These are phyloP conservation scores for Talaromyces pinophilus DNA, from an alignment of 2,329 filamentous ascomycete genomes.

Conservation along the genomic window DNA sequence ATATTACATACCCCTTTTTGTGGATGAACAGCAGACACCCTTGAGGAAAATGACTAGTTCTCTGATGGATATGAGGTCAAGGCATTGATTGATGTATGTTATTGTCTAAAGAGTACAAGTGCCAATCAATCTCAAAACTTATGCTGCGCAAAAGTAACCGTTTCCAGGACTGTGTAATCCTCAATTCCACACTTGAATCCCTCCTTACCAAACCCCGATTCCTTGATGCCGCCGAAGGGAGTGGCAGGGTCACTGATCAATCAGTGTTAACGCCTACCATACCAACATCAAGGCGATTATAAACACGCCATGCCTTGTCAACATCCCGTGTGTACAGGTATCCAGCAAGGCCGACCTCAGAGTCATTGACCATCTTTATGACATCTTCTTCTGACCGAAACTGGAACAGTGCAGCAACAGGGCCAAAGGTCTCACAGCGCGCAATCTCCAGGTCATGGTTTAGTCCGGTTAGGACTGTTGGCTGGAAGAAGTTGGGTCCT, in stretches of 20 bases:
- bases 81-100: background rate
- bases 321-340: conserved; percentile 53
- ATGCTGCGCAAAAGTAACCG: background rate
- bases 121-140: background rate
- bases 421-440: background rate
- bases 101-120: background rate
- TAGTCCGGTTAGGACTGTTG: background rate
- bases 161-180: background rate
- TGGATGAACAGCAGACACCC: background rate
- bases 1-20: background rate
- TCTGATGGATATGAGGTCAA: background rate
- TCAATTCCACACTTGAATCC: background rate
- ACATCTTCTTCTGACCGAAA: conserved; percentile 2
- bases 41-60: background rate
- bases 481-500: background rate
- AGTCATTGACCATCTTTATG: background rate
- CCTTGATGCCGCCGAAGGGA: background rate
- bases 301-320: conserved; percentile 63
- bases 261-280: conserved; percentile 62
- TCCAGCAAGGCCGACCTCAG: background rate
- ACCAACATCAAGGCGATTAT: conserved; percentile 67
- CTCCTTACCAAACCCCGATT: background rate
- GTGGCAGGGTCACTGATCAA: background rate
- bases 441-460: background rate
- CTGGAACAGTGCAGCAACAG: background rate